Conservation (phyloP, 2,329 filamentous ascomycete genomes). For the Scleromitrula shiraiana region DNA sequence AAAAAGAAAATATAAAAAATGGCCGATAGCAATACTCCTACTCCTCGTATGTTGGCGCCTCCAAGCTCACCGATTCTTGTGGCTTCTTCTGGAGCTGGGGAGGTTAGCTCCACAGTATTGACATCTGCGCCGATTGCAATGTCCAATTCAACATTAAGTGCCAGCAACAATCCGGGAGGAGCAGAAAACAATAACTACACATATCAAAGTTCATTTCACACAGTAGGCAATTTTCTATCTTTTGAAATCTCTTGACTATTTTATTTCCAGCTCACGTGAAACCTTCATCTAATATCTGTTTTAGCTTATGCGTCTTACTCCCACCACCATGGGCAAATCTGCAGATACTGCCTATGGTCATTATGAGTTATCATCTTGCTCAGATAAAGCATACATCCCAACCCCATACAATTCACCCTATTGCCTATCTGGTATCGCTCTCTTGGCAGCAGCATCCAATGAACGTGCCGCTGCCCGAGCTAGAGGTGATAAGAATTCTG, state of each 20-base stretch:
- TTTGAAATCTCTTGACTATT: background rate
- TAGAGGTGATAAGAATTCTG: background rate
- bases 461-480: no score
- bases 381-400: background rate
- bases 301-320: background rate
- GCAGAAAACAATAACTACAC: background rate
- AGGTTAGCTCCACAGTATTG: background rate
- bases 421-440: background rate
- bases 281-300: background rate
- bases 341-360: background rate
- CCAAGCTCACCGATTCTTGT: slow-evolving; percentile 5
- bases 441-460: no score
- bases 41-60: background rate
- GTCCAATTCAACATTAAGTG: background rate
- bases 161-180: background rate
- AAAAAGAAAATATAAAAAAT: background rate
- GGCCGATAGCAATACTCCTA: background rate
- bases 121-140: background rate
- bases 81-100: background rate
- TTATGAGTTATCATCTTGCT: slow-evolving; percentile 3
- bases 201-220: background rate
- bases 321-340: background rate
- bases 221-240: background rate
- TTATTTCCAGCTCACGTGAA: background rate
- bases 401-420: slow-evolving; percentile 3